phyloP scores from a whole-genome alignment of 2,329 filamentous ascomycete genomes.

The Pleoardoris graminearum region DNA sequence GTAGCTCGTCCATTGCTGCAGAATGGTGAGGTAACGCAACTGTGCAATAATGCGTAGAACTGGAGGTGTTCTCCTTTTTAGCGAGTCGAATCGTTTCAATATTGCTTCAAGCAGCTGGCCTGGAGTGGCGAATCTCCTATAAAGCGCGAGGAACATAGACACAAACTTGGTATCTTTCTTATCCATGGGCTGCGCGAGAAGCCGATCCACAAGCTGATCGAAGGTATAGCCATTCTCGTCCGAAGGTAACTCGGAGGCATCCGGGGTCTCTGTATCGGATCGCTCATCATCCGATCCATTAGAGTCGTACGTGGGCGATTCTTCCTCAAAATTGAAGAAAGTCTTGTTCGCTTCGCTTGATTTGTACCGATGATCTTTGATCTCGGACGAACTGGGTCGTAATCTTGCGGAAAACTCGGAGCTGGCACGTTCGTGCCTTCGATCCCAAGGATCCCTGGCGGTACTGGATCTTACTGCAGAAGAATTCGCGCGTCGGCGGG shows the following conservation, averaged over 20 bases:
- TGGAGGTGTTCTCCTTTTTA: slow-evolving; percentile 68
- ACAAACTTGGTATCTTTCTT: slow-evolving; percentile 88
- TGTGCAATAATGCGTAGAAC: slow-evolving; percentile 80
- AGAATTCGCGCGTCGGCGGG: slow-evolving; percentile 50
- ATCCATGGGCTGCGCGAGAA: slow-evolving; percentile 79
- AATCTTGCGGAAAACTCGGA: slow-evolving; percentile 50
- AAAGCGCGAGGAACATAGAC: slow-evolving; percentile 87
- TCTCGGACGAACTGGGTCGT: slow-evolving; percentile 32
- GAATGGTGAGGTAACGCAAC: slow-evolving; percentile 77
- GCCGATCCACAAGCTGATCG: slow-evolving; percentile 71
- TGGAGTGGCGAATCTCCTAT: slow-evolving; percentile 89
- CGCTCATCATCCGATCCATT: slow-evolving; percentile 69
- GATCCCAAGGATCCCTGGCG: slow-evolving; percentile 42
- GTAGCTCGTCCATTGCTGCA: slow-evolving; percentile 85
- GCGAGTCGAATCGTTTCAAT: slow-evolving; percentile 71
- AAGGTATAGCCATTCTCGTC: slow-evolving; percentile 65
- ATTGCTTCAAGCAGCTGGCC: slow-evolving; percentile 77
- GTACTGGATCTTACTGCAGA: slow-evolving; percentile 49
- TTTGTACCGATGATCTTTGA: slow-evolving; percentile 42
- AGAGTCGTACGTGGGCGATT: slow-evolving; percentile 69
- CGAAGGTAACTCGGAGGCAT: slow-evolving; percentile 41
- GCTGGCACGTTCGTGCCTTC: slow-evolving; percentile 52
- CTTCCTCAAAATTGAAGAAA: slow-evolving; percentile 71
- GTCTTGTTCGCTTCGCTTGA: slow-evolving; percentile 54
- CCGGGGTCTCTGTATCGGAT: slow-evolving; percentile 59